phyloP scores from a whole-genome alignment of 768 basidiomycete species.

The Mycena kentingensis region DNA sequence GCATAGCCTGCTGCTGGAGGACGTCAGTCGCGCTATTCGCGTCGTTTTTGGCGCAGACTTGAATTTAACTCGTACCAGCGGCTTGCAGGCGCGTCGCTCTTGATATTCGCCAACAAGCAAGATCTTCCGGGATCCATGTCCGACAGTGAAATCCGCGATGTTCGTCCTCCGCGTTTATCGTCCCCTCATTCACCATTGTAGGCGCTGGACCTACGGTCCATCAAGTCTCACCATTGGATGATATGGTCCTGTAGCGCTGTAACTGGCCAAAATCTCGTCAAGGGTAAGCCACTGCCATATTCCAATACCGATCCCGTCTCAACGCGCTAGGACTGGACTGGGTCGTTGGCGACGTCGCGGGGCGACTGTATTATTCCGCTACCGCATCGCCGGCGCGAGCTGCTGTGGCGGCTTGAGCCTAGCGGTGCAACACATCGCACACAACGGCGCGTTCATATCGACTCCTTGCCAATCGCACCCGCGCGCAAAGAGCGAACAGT shows the following conservation, averaged over 20 bases:
- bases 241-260: conserved; percentile 92
- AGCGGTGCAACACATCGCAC: conserved; percentile 20
- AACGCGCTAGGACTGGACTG: conserved; percentile 66
- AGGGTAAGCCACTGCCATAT: conserved; percentile 37
- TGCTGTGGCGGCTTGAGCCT: conserved; percentile 23
- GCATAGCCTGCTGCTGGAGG: conserved; percentile 83
- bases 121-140: conserved; percentile 89
- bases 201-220: conserved; percentile 79
- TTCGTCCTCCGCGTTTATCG: conserved; percentile 40
- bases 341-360: conserved; percentile 88
- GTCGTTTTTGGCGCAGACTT: no score
- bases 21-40: conserved; percentile 56
- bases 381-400: conserved; percentile 24
- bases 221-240: conserved; percentile 88
- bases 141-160: conserved; percentile 79
- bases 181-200: conserved; percentile 32
- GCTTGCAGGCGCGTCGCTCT: conserved; percentile 90
- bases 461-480: conserved; percentile 13
- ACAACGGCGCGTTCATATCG: conserved; percentile 1
- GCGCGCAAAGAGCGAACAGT: background rate
- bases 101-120: conserved; percentile 98
- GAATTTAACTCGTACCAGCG: conserved; percentile 53
- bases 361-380: conserved; percentile 78
- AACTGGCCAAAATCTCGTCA: conserved; percentile 80
- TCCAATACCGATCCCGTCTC: background rate